phyloP scores from a whole-genome alignment of 768 basidiomycete species.

The Baorangia bicolor region DNA sequence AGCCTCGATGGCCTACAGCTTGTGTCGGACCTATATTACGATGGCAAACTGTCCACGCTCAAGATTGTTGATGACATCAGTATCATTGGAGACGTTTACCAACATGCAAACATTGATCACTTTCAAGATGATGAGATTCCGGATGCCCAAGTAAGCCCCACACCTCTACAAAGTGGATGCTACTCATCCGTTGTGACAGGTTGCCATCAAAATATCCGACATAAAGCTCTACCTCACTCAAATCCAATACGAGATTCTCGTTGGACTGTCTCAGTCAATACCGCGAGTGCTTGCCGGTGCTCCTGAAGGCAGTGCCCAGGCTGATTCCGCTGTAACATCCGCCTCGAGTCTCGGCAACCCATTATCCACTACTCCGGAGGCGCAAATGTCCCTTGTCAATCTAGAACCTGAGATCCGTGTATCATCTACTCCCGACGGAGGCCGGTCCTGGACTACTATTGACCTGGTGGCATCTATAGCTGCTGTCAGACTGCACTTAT shows the following conservation, averaged over 20 bases:
- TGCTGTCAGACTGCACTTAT: conserved; percentile 81
- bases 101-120: conserved; percentile 57
- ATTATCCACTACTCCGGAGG: not conserved
- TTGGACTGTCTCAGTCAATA: conserved; percentile 66
- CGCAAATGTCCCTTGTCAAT: conserved; percentile 13
- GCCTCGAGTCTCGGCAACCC: conserved; percentile 3
- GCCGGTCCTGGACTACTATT: conserved; percentile 57
- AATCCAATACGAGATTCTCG: conserved; percentile 72
- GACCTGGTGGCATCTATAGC: conserved; percentile 73
- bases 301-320: conserved; percentile 41
- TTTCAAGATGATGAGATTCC: conserved; percentile 53
- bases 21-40: conserved; percentile 60
- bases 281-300: conserved; percentile 57
- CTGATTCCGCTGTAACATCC: conserved; percentile 24
- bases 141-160: conserved; percentile 64
- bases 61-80: conserved; percentile 93
- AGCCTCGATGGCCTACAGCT: conserved; percentile 83
- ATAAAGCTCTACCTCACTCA: conserved; percentile 83
- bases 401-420: conserved; percentile 58
- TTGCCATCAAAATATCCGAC: conserved; percentile 74
- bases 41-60: conserved; percentile 50
- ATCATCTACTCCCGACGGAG: conserved; percentile 21
- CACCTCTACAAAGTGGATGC: not conserved
- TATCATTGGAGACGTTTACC: conserved; percentile 64
- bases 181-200: conserved; percentile 40